Base-by-base conservation (phyloP, 148 eudicot species). In the Rhododendron ovatum region DNA sequence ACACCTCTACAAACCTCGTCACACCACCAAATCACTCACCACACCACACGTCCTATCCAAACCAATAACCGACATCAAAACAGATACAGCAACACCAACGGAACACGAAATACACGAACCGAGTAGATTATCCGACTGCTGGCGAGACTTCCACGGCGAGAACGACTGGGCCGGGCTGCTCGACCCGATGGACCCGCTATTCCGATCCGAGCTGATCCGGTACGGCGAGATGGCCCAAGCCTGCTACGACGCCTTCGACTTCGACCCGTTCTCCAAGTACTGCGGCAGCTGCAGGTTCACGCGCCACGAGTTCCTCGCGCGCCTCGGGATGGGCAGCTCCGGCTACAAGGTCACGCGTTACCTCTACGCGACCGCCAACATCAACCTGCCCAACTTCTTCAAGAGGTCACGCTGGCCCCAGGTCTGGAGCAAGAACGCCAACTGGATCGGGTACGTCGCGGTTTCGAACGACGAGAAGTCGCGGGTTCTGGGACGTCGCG, bases 171-270 rank as follows among this genome's bases (percentile, higher is more conserved):
- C 55, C 35, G 95, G 95, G 74, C 48, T 94, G 83, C 92, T 95
- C 11, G 95, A 95, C 84, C 96, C 98, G 5, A 87, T 94, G 87
- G 89, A 94, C 55, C 87, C 90, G 24, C 41, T 89, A 0, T 41
- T 94, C 35, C 88, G 95, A 33, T 75, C 90, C 30, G 94, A 93
- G 86, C 59, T 95, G 11, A 90, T 94, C 78, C 87, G 95, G 0
- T 94, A 94, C 65, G 98, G 96, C 0, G 96, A 93, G 35, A 90
- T 95, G 94, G 93, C 98, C n/a, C 96, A 94, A 79, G 92, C 98
- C 4, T 93, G 96, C 80, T 94, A 95, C 84, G 96, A 94, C 84
- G 98, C 89, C 2, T 95, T 92, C 78, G 96, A 95, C 84, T 90
- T 84, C 84, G 96, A 95, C 33, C 89, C 91, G 0, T 92, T 88